Conservation (phyloP, 1,284 basidiomycete species). For the Papiliotrema fonsecae region DNA sequence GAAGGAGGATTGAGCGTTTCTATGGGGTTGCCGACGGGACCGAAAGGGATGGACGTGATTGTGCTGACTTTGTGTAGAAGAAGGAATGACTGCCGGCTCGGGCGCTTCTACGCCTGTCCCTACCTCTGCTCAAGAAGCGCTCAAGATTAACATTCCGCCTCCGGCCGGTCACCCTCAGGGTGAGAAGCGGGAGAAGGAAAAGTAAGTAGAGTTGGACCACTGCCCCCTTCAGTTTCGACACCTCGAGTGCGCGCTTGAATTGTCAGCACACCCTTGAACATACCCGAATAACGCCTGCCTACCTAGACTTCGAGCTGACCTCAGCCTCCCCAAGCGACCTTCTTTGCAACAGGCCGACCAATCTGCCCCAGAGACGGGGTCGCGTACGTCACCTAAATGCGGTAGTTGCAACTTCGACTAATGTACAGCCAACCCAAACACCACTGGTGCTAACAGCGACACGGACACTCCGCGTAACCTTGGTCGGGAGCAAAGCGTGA, state of each 20-base stretch:
- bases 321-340: constrained; percentile 31
- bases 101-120: constrained; percentile 19
- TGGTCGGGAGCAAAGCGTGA: constrained; percentile 11
- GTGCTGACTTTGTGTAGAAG: constrained; percentile 6
- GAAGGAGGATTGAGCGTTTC: no score
- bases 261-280: constrained; percentile 7
- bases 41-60: not conserved
- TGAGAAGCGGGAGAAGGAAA: constrained; percentile 52
- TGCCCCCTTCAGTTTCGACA: no score
- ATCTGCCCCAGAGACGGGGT: constrained; percentile 19
- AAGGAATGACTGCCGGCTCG: constrained; percentile 4
- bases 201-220: no score
- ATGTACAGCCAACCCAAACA: constrained; percentile 3
- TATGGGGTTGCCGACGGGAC: not conserved
- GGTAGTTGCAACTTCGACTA: not conserved
- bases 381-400: constrained; percentile 12
- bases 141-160: constrained; percentile 77
- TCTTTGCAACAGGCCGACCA: constrained; percentile 15
- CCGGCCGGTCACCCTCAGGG: constrained; percentile 44
- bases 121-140: no score
- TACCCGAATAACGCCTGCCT: no score
- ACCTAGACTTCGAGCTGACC: not conserved
- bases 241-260: no score
- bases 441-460: constrained; percentile 23
- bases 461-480: constrained; percentile 34